Percentiles rank a stretch among this genome's conserved stretches.
Evolutionary conservation across 169 alveolate species (phyloP).

Genomic region (Cryptosporidium meleagridis): DNA sequence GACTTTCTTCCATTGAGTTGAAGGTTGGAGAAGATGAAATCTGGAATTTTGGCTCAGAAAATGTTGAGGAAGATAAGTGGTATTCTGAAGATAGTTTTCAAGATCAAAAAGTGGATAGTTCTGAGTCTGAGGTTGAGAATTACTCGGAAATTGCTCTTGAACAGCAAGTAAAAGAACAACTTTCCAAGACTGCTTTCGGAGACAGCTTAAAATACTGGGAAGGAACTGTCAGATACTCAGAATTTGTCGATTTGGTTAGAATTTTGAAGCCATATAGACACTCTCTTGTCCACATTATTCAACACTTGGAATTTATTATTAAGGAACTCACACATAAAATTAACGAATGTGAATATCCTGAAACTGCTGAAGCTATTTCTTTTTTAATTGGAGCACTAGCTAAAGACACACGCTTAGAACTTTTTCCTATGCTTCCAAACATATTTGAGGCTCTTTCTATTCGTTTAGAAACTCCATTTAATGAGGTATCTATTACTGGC

Average conservation of each 20-base stretch:
- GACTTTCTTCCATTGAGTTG: conserved; percentile 31
- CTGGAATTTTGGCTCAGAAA: conserved; percentile 8
- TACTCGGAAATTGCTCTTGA: background rate
- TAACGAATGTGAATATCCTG: conserved; percentile 55
- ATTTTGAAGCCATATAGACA: conserved; percentile 30
- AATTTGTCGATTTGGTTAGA: conserved; percentile 23
- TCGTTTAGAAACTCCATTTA: conserved; percentile 32
- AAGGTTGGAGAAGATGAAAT: conserved; percentile 54
- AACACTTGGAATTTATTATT: background rate
- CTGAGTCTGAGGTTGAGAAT: background rate
- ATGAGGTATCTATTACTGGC: conserved; percentile 35
- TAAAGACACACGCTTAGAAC: conserved; percentile 58
- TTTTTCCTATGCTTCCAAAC: conserved; percentile 31
- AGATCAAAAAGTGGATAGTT: background rate
- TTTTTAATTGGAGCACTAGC: conserved; percentile 33
- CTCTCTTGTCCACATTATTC: conserved; percentile 25
- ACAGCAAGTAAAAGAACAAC: conserved; percentile 15
- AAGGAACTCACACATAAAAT: background rate
- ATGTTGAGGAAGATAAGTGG: conserved; percentile 26
- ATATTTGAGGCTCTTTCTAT: conserved; percentile 29
- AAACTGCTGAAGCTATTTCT: conserved; percentile 69
- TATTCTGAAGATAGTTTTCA: background rate
- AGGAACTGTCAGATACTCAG: conserved; percentile 29
- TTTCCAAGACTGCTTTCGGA: conserved; percentile 36
- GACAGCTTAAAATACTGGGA: conserved; percentile 48